phyloP scores from a whole-genome alignment of 225 moss, liverwort and hornwort species.

The Marchantia paleacea region DNA sequence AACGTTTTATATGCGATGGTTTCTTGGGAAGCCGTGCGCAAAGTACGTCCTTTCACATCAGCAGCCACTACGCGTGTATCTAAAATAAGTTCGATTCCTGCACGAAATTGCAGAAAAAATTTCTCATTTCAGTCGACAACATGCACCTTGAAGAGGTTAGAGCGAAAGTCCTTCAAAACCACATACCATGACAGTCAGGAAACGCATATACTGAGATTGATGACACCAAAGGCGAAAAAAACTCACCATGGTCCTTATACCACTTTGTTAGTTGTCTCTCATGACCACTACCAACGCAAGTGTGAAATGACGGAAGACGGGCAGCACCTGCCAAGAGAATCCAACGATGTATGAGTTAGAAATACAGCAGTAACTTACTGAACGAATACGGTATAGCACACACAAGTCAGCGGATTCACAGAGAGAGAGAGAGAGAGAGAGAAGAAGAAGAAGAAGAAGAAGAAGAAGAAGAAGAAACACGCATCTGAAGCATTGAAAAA shows the following conservation, averaged over 20 bases:
- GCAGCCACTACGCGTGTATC: slow-evolving; percentile 64
- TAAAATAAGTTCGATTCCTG: slow-evolving; percentile 92
- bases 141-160: not conserved
- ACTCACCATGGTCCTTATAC: slow-evolving; percentile 89
- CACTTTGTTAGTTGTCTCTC: slow-evolving; percentile 67
- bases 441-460: no score
- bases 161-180: not conserved
- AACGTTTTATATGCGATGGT: slow-evolving; percentile 63
- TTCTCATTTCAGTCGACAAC: not conserved
- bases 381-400: no score
- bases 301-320: slow-evolving; percentile 80
- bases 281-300: slow-evolving; percentile 83
- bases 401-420: no score
- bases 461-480: no score
- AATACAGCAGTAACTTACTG: no score
- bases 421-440: no score
- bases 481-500: no score
- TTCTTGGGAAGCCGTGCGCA: slow-evolving; percentile 78
- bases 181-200: not conserved
- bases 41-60: slow-evolving; percentile 51
- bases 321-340: slow-evolving; percentile 43
- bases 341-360: no score
- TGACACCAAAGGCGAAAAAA: not conserved
- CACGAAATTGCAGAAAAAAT: not conserved
- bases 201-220: no score